A percentile compares a stretch with the other conserved stretches of the same genome.
These are phyloP conservation scores for Mortierella polycephala DNA, from an alignment of 371 early-diverging fungal genomes.

Conservation along the genomic window DNA sequence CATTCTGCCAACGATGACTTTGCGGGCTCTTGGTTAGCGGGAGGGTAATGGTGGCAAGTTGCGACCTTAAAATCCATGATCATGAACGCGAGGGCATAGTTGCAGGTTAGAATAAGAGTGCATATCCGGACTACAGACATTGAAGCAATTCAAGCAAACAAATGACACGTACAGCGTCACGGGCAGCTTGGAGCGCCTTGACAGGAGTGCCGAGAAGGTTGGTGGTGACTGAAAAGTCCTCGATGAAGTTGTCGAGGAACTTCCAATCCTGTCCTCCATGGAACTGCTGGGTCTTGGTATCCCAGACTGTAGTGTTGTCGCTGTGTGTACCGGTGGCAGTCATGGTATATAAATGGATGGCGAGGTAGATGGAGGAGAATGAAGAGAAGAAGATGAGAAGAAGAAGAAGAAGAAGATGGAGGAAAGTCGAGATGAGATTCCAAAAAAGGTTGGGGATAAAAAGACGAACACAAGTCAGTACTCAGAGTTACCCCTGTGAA, in stretches of 20 bases:
- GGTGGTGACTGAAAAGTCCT: conserved; percentile 90
- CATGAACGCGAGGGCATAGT: not conserved
- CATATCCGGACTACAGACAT: not conserved
- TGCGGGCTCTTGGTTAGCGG: conserved; percentile 90
- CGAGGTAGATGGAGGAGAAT: not conserved
- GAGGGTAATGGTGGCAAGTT: conserved; percentile 86
- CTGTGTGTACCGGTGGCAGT: conserved; percentile 7
- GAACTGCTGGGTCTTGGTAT: conserved; percentile 84
- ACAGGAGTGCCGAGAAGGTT: conserved; percentile 85
- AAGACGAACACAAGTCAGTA: not conserved
- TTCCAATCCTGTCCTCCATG: conserved; percentile 92
- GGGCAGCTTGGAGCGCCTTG: conserved; percentile 76
- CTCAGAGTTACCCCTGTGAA: not conserved
- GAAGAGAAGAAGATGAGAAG: not conserved
- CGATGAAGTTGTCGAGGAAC: conserved; percentile 82
- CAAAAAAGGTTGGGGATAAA: not conserved
- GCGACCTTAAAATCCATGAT: conserved; percentile 56
- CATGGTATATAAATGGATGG: conserved; percentile 9
- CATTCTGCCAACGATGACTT: conserved; percentile 82
- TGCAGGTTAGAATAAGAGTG: not conserved
- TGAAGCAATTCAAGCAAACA: not conserved
- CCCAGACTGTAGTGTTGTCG: conserved; percentile 66
- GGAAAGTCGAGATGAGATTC: not conserved
- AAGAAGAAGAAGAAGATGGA: not conserved
- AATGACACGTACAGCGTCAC: conserved; percentile 70